Conservation (phyloP, 768 basidiomycete species). For the Termitomyces sp. region DNA sequence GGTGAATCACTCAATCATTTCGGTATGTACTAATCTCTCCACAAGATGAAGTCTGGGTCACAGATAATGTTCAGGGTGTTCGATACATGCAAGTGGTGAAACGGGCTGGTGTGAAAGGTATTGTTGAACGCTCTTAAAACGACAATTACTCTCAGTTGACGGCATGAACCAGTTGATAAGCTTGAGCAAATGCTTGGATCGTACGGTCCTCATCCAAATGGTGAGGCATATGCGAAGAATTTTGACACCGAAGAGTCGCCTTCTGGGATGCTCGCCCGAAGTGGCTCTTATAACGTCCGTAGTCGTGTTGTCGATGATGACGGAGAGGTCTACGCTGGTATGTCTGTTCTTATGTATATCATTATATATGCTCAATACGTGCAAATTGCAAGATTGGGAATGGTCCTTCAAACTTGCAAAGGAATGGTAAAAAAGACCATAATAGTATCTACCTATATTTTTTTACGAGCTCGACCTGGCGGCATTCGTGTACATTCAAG, state of each 20-base stretch:
- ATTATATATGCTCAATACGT: not conserved
- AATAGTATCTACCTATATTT: conserved; percentile 1
- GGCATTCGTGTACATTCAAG: conserved; percentile 10
- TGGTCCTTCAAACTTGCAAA: conserved; percentile 92
- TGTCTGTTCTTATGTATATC: conserved; percentile 16
- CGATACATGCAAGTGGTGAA: conserved; percentile 90
- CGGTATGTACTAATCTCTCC: conserved; percentile 36
- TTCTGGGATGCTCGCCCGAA: conserved; percentile 80
- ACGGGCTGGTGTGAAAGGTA: conserved; percentile 69
- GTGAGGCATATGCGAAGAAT: conserved; percentile 65
- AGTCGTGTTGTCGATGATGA: conserved; percentile 91
- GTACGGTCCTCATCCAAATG: conserved; percentile 70
- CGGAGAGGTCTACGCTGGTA: conserved; percentile 72
- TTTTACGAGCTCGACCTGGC: conserved; percentile 2
- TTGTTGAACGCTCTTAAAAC: not conserved
- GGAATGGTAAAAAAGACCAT: conserved; percentile 63
- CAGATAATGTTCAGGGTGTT: conserved; percentile 45
- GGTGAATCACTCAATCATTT: conserved; percentile 88
- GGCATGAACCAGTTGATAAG: conserved; percentile 66
- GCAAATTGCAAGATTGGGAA: conserved; percentile 57
- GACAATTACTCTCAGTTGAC: not conserved
- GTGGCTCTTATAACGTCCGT: conserved; percentile 69
- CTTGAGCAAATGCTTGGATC: conserved; percentile 93
- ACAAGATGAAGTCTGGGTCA: conserved; percentile 4
- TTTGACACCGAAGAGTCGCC: conserved; percentile 69